A percentile compares a stretch with the other conserved stretches of the same genome.
These are phyloP conservation scores for Tripterygium wilfordii DNA, from an alignment of 177 flowering plant species.

Conservation along the genomic window DNA sequence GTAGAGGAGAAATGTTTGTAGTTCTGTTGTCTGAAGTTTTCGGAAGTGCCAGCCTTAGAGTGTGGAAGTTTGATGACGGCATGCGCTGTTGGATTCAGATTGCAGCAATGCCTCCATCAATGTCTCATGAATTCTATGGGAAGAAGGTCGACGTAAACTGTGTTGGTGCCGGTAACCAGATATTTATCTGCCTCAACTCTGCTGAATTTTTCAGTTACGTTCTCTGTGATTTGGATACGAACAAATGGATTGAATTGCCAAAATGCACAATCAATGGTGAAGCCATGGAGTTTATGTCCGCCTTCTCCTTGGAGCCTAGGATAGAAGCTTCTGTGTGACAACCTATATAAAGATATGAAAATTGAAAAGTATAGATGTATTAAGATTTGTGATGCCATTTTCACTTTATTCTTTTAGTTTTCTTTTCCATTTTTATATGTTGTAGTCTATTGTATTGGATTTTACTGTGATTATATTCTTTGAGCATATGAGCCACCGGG, in stretches of 20 bases:
- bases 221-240: constrained; percentile 37
- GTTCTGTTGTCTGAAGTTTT: constrained; percentile 58
- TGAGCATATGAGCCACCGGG: neutral
- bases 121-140: constrained; percentile 60
- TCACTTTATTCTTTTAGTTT: neutral
- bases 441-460: neutral
- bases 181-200: constrained; percentile 51
- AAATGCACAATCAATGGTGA: constrained; percentile 33
- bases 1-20: constrained; percentile 45
- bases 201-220: constrained; percentile 30
- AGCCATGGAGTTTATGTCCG: constrained; percentile 52
- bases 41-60: constrained; percentile 57
- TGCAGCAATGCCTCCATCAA: constrained; percentile 61
- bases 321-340: constrained; percentile 58
- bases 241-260: constrained; percentile 60
- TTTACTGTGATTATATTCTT: neutral
- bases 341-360: neutral
- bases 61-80: constrained; percentile 53
- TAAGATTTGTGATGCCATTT: neutral
- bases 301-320: constrained; percentile 68
- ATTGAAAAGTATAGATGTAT: neutral
- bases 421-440: no score
- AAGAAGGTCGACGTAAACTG: constrained; percentile 76
- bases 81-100: constrained; percentile 43
- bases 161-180: constrained; percentile 38